Base-by-base conservation (phyloP, 139 green algal species). In the Limnomonas spitsbergensis region DNA sequence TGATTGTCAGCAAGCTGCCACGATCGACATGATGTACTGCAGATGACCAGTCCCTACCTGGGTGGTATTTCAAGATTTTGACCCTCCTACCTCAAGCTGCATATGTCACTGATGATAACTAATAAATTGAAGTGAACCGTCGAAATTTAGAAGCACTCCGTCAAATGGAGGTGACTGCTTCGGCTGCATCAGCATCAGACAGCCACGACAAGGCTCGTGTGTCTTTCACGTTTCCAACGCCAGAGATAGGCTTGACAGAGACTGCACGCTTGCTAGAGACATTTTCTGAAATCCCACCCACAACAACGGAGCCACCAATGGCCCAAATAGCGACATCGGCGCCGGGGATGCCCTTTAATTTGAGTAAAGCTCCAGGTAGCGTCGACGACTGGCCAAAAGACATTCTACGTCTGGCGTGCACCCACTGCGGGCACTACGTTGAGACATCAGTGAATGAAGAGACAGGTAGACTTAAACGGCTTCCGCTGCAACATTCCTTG, bases 361-460 rank as follows among this genome's bases (percentile, higher is more conserved):
- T 70, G 56, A 4, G 29, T 4, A 20, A 34, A 70, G 29, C 29
- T 7, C 56, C 56, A 38, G 29, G 29, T 20, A 32, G 24, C 24
- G 56, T 70, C n/a, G 56, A 70, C 56, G 9, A 24, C 27, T 70
- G 56, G 56, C 56, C 56, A 9, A 70, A 70, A 32, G 4, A 70
- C 29, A 34, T 14, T 24, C 9, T 38, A 20, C 27, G 56, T 9
- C 9, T 70, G 14, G n/a, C 56, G 4, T 70, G 56, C 56, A 70
- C 56, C 4, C 56, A 70, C 29, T 70, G 56, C 56, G 56, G 56
- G 4, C 56, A 70, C 29, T 70, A 70, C 56, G 29, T 70, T 38
- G 56, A 70, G 29, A 70, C 56, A 24, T 32, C 24, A 20, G 29
- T 20, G 4, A 70, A 32, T 36, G 24, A 70, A 14, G 56, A 70